These are phyloP conservation scores for Ceratobasidium sp. DNA, from an alignment of 1,284 basidiomycete species.

Conservation along the genomic window DNA sequence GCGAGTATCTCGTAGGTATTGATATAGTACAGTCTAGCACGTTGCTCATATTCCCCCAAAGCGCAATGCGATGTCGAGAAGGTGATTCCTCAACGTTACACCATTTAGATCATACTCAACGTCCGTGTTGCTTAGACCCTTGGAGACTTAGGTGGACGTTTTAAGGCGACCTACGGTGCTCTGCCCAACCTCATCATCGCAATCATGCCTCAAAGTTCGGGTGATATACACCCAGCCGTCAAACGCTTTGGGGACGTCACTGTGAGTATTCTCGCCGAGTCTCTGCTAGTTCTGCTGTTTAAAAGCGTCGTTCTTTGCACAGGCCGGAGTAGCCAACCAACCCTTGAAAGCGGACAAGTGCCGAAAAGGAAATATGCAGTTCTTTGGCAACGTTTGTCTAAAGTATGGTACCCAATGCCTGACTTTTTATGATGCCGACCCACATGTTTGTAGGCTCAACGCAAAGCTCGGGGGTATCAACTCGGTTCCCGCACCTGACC, in stretches of 20 bases:
- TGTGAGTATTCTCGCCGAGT: not conserved
- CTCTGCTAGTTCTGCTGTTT: not conserved
- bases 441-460: slow-evolving; percentile 66
- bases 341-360: slow-evolving; percentile 59
- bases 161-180: slow-evolving; percentile 55
- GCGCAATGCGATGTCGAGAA: slow-evolving; percentile 24
- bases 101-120: not conserved
- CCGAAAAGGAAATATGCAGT: slow-evolving; percentile 61
- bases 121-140: slow-evolving; percentile 59
- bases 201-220: slow-evolving; percentile 75
- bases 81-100: not conserved
- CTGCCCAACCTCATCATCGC: slow-evolving; percentile 70
- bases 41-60: not conserved
- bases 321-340: slow-evolving; percentile 78
- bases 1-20: slow-evolving; percentile 27
- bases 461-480: slow-evolving; percentile 85
- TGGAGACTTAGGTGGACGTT: slow-evolving; percentile 60
- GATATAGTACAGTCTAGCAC: slow-evolving; percentile 14
- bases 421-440: too few relatives aligned
- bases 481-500: slow-evolving; percentile 65
- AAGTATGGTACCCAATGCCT: slow-evolving; percentile 62
- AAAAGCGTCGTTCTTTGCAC: slow-evolving; percentile 21
- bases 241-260: slow-evolving; percentile 78
- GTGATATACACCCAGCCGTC: slow-evolving; percentile 76
- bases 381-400: slow-evolving; percentile 80